phyloP scores from a whole-genome alignment of 805 yeast species.

The Maudiozyma barnettii region DNA sequence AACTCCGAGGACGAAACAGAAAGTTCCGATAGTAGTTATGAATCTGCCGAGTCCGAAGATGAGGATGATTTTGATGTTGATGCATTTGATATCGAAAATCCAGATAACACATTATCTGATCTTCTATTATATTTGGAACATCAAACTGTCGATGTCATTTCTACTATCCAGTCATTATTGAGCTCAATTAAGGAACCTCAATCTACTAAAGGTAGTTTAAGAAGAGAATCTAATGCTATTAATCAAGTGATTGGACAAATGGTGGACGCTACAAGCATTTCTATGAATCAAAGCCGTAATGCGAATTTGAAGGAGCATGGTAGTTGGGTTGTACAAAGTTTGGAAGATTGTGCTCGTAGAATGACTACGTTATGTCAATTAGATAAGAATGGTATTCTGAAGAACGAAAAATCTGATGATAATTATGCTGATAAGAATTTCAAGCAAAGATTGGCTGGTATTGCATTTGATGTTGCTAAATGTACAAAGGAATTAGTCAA shows the following conservation, averaged over 20 bases:
- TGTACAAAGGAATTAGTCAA: conserved; percentile 93
- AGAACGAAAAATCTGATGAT: conserved; percentile 34
- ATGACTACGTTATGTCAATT: conserved; percentile 61
- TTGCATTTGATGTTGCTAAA: conserved; percentile 92
- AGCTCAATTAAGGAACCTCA: conserved; percentile 69
- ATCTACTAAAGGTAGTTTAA: conserved; percentile 63
- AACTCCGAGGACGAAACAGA: conserved; percentile 19
- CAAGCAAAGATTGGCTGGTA: conserved; percentile 90
- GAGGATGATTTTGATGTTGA: conserved; percentile 50
- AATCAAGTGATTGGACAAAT: conserved; percentile 70
- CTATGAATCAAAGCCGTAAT: conserved; percentile 85
- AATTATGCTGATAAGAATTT: conserved; percentile 80
- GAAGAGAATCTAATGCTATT: conserved; percentile 67
- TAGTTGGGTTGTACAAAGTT: conserved; percentile 76
- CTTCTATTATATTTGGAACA: conserved; percentile 80
- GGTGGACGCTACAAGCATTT: conserved; percentile 79
- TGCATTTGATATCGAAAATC: conserved; percentile 71
- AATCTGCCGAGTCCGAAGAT: conserved; percentile 7
- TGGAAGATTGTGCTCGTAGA: conserved; percentile 76
- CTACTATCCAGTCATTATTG: conserved; percentile 76
- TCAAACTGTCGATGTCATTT: conserved; percentile 84
- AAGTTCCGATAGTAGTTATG: not conserved
- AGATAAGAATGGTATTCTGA: conserved; percentile 26
- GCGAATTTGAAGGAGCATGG: conserved; percentile 83
- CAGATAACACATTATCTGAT: conserved; percentile 81